Base-by-base conservation (phyloP, 2,329 filamentous ascomycete genomes). In the Emydomyces testavorans region DNA sequence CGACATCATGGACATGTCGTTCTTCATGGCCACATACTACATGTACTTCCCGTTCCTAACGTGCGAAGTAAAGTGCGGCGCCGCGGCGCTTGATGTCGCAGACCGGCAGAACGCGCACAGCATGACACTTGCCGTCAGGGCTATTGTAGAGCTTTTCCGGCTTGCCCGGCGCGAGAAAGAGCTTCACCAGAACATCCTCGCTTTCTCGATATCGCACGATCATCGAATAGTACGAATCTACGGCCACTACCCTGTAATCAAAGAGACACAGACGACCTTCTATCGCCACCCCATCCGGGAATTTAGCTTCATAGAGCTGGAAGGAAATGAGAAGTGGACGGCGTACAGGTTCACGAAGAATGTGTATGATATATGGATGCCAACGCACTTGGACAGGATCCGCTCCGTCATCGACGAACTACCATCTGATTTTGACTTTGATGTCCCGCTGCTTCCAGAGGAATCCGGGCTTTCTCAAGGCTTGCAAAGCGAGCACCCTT, bases 41-140 rank as follows among this genome's bases (percentile, higher is more conserved):
- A 72, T 74, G 61, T 71, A 68, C 60, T 73, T 76, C 52, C 70
- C 70, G 2, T 76, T 74, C 52, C 58, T 76, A 0, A 66, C 67
- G 0, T 71, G 65, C 55, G 68, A 76, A 54, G 69, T 73, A 1
- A 73, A 73, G 56, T 71, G 65, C 51, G 63, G 68, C 34, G 56
- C 58, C 20, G 51, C 49, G 6, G 54, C 46, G 43, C 57, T 62
- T 45, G 57, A 61, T 45, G 51, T 61, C n/a, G 57, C 55, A 20
- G 60, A 63, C 47, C 51, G 57, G 26, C 57, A 61, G 48, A 62
- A 61, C 46, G 54, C 53, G 10, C 54, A 62, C 46, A 60, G 58
- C 47, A 57, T 56, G 50, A 59, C 53, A 4, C 20, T 59, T 20
- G 68, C 67, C 1, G 62, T 65, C 32, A 62, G 65, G 48, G 67